phyloP scores from a whole-genome alignment of 768 basidiomycete species.

The Agrocybe pediades region DNA sequence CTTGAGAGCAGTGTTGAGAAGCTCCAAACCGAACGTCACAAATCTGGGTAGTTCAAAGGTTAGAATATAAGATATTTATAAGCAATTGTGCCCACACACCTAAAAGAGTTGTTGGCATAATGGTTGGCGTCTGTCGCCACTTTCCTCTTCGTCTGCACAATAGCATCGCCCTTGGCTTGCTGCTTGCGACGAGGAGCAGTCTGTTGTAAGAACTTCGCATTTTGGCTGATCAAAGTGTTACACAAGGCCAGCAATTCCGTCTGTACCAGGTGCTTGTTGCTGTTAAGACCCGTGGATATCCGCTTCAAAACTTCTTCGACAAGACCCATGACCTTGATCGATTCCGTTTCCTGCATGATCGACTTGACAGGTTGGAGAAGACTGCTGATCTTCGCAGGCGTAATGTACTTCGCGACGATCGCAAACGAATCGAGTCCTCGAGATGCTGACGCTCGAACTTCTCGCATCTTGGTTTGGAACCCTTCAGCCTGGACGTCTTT shows the following conservation, averaged over 20 bases:
- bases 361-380: constrained; percentile 78
- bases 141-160: constrained; percentile 80
- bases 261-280: constrained; percentile 72
- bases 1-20: constrained; percentile 86
- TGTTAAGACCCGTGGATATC: constrained; percentile 81
- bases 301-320: constrained; percentile 89
- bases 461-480: constrained; percentile 93
- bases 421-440: constrained; percentile 86
- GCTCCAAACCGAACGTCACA: constrained; percentile 87
- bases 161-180: constrained; percentile 52
- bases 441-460: constrained; percentile 83
- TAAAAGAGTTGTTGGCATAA: constrained; percentile 85
- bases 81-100: constrained; percentile 45
- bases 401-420: constrained; percentile 75
- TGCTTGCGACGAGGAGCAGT: constrained; percentile 38
- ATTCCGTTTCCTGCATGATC: constrained; percentile 85
- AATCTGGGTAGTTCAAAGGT: constrained; percentile 51
- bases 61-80: not conserved
- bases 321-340: constrained; percentile 74
- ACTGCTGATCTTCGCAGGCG: constrained; percentile 73
- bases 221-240: constrained; percentile 88
- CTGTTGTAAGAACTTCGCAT: constrained; percentile 82
- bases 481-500: constrained; percentile 87
- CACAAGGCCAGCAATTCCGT: constrained; percentile 78
- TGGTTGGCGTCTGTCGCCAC: constrained; percentile 57